phyloP scores from a whole-genome alignment of 108 stramenopile species.

The Skeletonema tropicum region DNA sequence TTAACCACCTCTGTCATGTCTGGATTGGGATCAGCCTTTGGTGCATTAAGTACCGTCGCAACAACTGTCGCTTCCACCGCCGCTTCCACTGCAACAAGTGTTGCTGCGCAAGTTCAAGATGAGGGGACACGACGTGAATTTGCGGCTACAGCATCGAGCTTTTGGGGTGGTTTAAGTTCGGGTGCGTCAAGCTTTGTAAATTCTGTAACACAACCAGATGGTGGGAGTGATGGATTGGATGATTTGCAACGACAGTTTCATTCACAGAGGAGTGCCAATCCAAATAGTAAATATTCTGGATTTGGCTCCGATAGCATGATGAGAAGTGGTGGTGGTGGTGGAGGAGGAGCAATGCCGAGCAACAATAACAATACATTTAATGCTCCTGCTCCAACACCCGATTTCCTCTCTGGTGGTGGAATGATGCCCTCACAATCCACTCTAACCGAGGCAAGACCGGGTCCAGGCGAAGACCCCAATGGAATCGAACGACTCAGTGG shows the following conservation, averaged over 20 bases:
- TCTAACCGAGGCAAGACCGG: slow-evolving; percentile 59
- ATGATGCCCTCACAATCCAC: slow-evolving; percentile 10
- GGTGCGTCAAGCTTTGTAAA: slow-evolving; percentile 61
- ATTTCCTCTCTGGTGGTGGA: slow-evolving; percentile 4
- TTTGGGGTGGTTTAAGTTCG: slow-evolving; percentile 76
- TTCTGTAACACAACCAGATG: slow-evolving; percentile 63
- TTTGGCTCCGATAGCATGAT: slow-evolving; percentile 69
- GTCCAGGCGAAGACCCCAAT: slow-evolving; percentile 84
- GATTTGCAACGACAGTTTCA: slow-evolving; percentile 74
- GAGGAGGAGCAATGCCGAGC: slow-evolving; percentile 10
- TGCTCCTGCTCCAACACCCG: slow-evolving; percentile 8
- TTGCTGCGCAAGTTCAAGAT: slow-evolving; percentile 51
- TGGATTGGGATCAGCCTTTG: slow-evolving; percentile 66
- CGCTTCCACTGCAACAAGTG: no score
- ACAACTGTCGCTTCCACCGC: slow-evolving; percentile 41
- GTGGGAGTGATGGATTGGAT: slow-evolving; percentile 66
- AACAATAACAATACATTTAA: slow-evolving; percentile 5
- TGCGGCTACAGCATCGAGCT: slow-evolving; percentile 58
- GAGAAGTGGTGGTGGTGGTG: no score
- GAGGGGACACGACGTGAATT: slow-evolving; percentile 47
- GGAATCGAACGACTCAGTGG: slow-evolving; percentile 88
- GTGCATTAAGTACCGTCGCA: slow-evolving; percentile 49
- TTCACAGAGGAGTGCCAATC: slow-evolving; percentile 60
- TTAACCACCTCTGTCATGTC: slow-evolving; percentile 52
- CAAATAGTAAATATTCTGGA: slow-evolving; percentile 72